Percentiles rank a stretch among this genome's conserved stretches.
These are phyloP conservation scores for Coemansia sp. DNA, from an alignment of 192 early-diverging fungal species.

Conservation along the genomic window DNA sequence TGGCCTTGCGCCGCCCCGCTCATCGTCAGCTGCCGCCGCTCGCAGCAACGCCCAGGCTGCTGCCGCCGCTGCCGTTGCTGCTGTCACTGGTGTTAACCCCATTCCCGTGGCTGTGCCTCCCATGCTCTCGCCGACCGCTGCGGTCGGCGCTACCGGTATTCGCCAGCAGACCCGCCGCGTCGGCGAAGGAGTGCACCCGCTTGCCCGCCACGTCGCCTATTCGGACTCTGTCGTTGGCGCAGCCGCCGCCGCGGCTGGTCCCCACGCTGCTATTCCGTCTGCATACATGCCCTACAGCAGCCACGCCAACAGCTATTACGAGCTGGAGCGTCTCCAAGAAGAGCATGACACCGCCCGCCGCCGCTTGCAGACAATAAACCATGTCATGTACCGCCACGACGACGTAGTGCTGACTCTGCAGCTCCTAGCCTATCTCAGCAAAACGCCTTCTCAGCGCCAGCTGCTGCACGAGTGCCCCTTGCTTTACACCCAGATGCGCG, in stretches of 20 bases:
- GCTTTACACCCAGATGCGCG: conserved; percentile 26
- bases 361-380: conserved; percentile 34
- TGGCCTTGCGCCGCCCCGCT: conserved; percentile 19
- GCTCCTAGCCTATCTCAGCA: conserved; percentile 83
- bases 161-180: conserved; percentile 30
- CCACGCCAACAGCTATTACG: conserved; percentile 41
- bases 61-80: conserved; percentile 33
- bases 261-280: conserved; percentile 10
- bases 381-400: conserved; percentile 71
- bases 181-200: conserved; percentile 38
- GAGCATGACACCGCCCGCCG: conserved; percentile 34
- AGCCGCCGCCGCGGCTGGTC: neutral
- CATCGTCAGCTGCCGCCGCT: conserved; percentile 18
- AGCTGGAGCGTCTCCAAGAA: conserved; percentile 44
- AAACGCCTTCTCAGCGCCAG: conserved; percentile 79
- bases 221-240: conserved; percentile 10
- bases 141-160: conserved; percentile 1
- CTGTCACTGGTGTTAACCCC: conserved; percentile 22
- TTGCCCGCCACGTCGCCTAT: conserved; percentile 33
- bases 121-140: conserved; percentile 7
- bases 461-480: conserved; percentile 40
- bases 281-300: conserved; percentile 26
- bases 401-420: conserved; percentile 80
- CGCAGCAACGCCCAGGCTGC: conserved; percentile 41
- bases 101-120: conserved; percentile 16